Evolutionary conservation across 768 basidiomycete genomes (phyloP), one percentile per base, ranked within the genome.

Genomic region (Leccinum olivaceopallidum): DNA sequence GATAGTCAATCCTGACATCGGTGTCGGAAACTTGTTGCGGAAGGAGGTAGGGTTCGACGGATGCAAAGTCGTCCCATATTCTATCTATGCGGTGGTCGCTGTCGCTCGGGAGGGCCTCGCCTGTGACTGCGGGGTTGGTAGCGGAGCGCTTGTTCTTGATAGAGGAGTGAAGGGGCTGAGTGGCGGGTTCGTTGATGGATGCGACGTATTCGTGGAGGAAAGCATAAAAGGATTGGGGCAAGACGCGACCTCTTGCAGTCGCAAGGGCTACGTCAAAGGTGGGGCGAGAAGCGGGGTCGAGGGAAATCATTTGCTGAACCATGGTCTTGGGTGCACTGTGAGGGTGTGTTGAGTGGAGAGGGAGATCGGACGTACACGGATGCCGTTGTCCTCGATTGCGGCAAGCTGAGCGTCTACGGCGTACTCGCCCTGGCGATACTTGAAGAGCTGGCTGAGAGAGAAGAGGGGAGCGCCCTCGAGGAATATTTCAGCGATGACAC

Each of bases 401-500:
- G 81, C 78, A 12, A 99, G 76, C 50, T 90, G 85, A 0, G 78
- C 73, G 49, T 95, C 91, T 18, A 95, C 82, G 56, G 80, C 87
- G 60, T 89, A 83, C 67, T 94, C 90, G 7, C 94, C 93, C 63
- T 92, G 88, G 39, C 94, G 78, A 69, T 95, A 99, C 73, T 95
- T 94, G 82, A 92, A 98, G 58, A 99, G 77, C 70, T 98, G 95
- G 71, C 93, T 94, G 53, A 99, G 81, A 1, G 91, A 94, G 78
- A 98, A 98, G 56, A 97, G 80, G 3, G 91, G 91, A 0, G 92
- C 88, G 2, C 97, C 97, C 70, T 99, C 97, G 60, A 95, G 79
- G 78, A 97, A 98, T 63, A 99, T 81, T 74, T 99, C 97, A 1
- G 95, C 94, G 37, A 98, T 84, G 14, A 98, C 95, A 71, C 96